Base-by-base conservation (phyloP, 2,329 filamentous ascomycete genomes). In the Apiospora hydei region DNA sequence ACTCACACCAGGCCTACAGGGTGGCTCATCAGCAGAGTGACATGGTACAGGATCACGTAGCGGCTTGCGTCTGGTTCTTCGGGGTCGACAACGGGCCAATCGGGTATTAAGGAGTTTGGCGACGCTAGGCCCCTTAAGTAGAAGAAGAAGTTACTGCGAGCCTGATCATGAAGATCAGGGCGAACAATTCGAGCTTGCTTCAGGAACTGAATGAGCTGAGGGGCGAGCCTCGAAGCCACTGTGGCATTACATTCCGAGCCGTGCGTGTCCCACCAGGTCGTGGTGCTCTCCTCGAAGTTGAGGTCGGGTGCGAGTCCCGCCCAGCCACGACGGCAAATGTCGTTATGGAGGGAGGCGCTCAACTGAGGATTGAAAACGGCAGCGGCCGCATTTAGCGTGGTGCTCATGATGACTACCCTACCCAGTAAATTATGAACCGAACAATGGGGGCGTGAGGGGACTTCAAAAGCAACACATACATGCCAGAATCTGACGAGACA, bases 361-460 rank as follows among this genome's bases (percentile, higher is more conserved):
- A 71, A 47, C n/a, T 57, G 46, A 4, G 70, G 30, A 44, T 71
- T 61, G 46, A 71, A 71, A 34, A 47, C 66, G 41, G 66, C 66
- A 30, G 66, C 38, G 67, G 41, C 67, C 24, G 49, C 49, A 53
- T 46, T 11, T n/a, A 47, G 7, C 8, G 44, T 30, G 26, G 67
- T 30, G 16, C 41, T 34, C 67, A 68, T 47, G 41, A 47, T 68
- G 5, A 68, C 26, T n/a, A 46, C 24, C 0, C 57, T 64, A 66
- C 11, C 24, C 24, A 53, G 49, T 24, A 53, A 11, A 53, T 26
- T 53, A 53, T 24, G 11, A 26, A 26, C 14, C 13, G 24, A 53
- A 16, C 10, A 53, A 16, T 24, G 14, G 26, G 49, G 49, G 11
- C 24, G 49, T 53, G 49, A 24, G 47, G 47, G 47, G 10, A 8